Evolutionary conservation across 495 filamentous ascomycete species (phyloP), one percentile per base, ranked within the genome.

Genomic region (Tricharina praecox): DNA sequence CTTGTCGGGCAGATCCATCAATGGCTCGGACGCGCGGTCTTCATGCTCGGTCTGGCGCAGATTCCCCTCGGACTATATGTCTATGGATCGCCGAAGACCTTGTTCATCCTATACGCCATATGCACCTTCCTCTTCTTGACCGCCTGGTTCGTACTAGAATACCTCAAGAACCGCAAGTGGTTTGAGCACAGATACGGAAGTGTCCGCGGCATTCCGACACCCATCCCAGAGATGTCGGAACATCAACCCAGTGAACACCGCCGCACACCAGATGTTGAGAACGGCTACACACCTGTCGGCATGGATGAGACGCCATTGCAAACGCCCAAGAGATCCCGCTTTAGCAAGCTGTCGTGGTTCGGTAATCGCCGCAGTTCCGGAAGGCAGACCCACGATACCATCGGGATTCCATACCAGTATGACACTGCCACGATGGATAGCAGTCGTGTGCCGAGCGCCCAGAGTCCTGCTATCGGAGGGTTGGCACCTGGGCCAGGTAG

Each of bases 1-100:
- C 2, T 16, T 9, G 16, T 10, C 23, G 19, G 2, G 11, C 19
- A 49, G 63, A 70, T 93, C 35, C 90, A 97, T 63, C 79, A 85
- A 53, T 94, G 88, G 85, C 60, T 85, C 36, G 90, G 90, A 26
- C 72, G 85, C 25, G 66, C 66, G 0, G 73, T 87, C 42, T 78
- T 78, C 7, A 60, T 96, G 23, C 66, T 97, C 3, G 90, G 81
- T 3, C 72, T 97, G 44, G 72, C 80, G 5, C 92, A 97, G 61
- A 77, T 96, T 21, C 82, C 88, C 1, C 67, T 96, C 0, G 90
- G 90, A 0, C 70, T 97, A 41, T 87, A 85, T 3, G 70, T 97
- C 9, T 97, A 95, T 56, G 90, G 90, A 13, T 90, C 85, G 25
- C 90, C 92, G 11, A 75, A 81, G 60, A 66, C 67, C 10, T 67